Evolutionary conservation across 192 early-diverging fungal genomes (phyloP), one percentile per base, ranked within the genome.

Genomic region (Gryganskiella cystojenkinii): DNA sequence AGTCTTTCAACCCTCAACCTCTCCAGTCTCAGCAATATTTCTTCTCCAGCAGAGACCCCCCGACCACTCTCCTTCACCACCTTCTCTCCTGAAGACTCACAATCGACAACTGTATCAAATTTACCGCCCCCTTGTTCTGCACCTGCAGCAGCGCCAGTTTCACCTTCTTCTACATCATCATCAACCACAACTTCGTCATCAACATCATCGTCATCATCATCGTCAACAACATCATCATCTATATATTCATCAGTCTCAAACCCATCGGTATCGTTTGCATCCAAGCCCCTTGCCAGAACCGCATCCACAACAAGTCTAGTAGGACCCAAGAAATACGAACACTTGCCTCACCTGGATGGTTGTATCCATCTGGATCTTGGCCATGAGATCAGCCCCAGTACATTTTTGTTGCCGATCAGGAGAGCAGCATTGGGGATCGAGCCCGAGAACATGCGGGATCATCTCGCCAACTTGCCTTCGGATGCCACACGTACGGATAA

Each of bases 321-420:
- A 30, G 63, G 50, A 57, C 56, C 51, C n/a, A 78, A 68, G 43
- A 62, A 61, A 22, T 69, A 69, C 50, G 74, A 78, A 42, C 74
- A 78, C 40, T 22, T 78, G 33, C 74, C 74, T 7, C n/a, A 19
- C 28, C 28, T 78, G 74, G 74, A 78, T 25, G 74, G 74, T 27
- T 78, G 74, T 60, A 61, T 69, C 11, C 66, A 78, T 30, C 44
- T 78, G 45, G 74, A 78, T 43, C 30, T 78, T 4, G 74, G 74
- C 3, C 33, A 61, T 20, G 66, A 50, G 20, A 31, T 78, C 37
- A 78, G 74, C 51, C 74, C 74, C 20, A 78, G 74, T 25, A 78
- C 74, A 19, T 37, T 78, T 2, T 51, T 78, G 27, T 37, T 69
- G 4, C 67, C 74, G 4, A 47, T 78, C 13, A 52, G 74, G 22